These are phyloP conservation scores for Penicillium soppii DNA, from an alignment of 495 filamentous ascomycete genomes.

Conservation along the genomic window DNA sequence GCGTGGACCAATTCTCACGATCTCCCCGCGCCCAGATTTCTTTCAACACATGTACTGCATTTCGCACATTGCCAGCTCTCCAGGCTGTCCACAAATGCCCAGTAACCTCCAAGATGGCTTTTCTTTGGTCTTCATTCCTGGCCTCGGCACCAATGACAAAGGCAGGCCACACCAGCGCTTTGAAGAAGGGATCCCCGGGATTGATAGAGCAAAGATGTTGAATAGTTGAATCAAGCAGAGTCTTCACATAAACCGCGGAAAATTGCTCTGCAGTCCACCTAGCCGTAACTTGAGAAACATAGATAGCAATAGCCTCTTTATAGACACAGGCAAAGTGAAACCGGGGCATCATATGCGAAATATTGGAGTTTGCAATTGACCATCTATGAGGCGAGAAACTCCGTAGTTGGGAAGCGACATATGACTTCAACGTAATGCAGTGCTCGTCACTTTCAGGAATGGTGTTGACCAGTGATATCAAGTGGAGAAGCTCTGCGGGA, in stretches of 20 bases:
- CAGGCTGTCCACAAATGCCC: conserved; percentile 13
- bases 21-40: conserved; percentile 1
- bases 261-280: not conserved
- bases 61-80: conserved; percentile 15
- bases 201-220: conserved; percentile 6
- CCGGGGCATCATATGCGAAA: conserved; percentile 3
- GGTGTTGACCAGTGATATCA: conserved; percentile 1
- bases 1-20: not conserved
- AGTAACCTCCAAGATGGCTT: not conserved
- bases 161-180: conserved; percentile 15
- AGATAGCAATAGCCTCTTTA: conserved; percentile 15
- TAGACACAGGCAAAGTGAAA: conserved; percentile 17
- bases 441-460: not conserved
- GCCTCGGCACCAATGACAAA: conserved; percentile 23
- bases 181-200: conserved; percentile 8
- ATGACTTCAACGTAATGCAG: not conserved
- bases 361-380: not conserved
- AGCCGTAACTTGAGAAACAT: conserved; percentile 12
- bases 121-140: conserved; percentile 3
- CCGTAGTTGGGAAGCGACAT: no score
- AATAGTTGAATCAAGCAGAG: conserved; percentile 3
- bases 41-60: conserved; percentile 13
- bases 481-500: conserved; percentile 3
- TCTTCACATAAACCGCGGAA: not conserved
- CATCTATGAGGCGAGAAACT: no score